phyloP scores from a whole-genome alignment of 768 basidiomycete genomes.

The Tylopilus subfusipes region DNA sequence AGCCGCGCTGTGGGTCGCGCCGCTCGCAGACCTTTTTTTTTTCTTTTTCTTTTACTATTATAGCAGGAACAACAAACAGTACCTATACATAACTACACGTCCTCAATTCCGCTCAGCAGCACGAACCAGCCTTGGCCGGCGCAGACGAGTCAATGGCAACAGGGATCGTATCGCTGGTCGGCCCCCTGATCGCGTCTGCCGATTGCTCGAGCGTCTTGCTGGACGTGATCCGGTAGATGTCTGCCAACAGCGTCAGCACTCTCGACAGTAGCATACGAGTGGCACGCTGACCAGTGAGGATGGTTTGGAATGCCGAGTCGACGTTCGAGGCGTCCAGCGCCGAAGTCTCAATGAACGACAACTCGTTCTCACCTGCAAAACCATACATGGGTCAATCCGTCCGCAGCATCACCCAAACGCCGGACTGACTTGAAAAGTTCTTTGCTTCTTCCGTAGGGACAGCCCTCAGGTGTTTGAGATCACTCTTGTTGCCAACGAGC shows the following conservation, averaged over 20 bases:
- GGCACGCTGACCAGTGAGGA: constrained; percentile 70
- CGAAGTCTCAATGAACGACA: constrained; percentile 98
- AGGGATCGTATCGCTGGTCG: constrained; percentile 80
- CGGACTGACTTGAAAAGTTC: constrained; percentile 72
- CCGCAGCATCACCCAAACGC: neutral
- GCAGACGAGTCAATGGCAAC: constrained; percentile 66
- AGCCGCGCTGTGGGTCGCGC: constrained; percentile 80
- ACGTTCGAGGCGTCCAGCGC: constrained; percentile 99
- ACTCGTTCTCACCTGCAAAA: constrained; percentile 76
- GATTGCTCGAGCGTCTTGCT: constrained; percentile 90
- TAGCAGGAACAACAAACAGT: constrained; percentile 26
- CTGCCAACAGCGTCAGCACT: constrained; percentile 38
- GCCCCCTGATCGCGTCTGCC: constrained; percentile 71
- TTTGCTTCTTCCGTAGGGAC: constrained; percentile 98
- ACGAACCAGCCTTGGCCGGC: constrained; percentile 51
- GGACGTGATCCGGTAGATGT: constrained; percentile 97
- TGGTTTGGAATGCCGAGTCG: constrained; percentile 95
- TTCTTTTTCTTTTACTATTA: constrained; percentile 13
- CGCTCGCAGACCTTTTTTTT: constrained; percentile 65
- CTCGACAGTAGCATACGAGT: neutral
- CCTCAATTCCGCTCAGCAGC: constrained; percentile 46
- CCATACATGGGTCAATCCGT: constrained; percentile 1
- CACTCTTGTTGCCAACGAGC: constrained; percentile 98
- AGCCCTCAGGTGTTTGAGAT: constrained; percentile 95
- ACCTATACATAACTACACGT: constrained; percentile 22